Evolutionary conservation across 192 early-diverging fungal genomes (phyloP).

Genomic region (Haplosporangium gracile): DNA sequence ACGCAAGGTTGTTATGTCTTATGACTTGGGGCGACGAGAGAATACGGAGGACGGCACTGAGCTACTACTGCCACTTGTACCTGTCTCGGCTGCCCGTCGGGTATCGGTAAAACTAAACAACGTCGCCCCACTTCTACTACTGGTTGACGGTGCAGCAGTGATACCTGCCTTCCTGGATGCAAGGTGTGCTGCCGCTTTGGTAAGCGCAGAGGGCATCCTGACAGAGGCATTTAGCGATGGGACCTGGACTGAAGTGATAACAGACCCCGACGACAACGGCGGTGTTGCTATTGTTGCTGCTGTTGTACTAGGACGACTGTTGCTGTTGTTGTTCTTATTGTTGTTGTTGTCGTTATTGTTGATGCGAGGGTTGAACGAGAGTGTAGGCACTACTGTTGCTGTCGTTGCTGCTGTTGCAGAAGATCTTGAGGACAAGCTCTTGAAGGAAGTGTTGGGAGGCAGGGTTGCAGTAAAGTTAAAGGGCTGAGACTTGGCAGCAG

Average conservation of each 20-base stretch:
- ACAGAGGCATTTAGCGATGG: conserved; percentile 7
- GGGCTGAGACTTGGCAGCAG: not conserved
- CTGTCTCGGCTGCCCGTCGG: not conserved
- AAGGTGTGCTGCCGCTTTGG: conserved; percentile 31
- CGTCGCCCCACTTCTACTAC: not conserved
- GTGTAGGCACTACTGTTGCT: not conserved
- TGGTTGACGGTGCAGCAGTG: not conserved
- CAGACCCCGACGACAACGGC: not conserved
- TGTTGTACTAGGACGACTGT: not conserved
- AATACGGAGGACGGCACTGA: not conserved
- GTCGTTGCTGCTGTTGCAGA: not conserved
- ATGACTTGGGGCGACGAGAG: not conserved
- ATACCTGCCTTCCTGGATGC: conserved; percentile 21
- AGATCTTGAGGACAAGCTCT: not conserved
- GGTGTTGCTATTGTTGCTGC: not conserved
- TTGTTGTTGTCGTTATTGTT: not conserved
- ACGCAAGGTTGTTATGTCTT: not conserved
- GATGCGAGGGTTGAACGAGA: not conserved
- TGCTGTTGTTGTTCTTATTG: not conserved
- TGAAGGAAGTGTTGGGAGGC: not conserved
- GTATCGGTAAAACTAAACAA: not conserved
- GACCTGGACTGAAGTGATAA: not conserved
- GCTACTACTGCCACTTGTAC: not conserved
- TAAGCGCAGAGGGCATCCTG: conserved; percentile 29
- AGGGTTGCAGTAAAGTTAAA: not conserved